Base-by-base conservation (phyloP, 495 filamentous ascomycete species). In the Penicillium antarcticum region DNA sequence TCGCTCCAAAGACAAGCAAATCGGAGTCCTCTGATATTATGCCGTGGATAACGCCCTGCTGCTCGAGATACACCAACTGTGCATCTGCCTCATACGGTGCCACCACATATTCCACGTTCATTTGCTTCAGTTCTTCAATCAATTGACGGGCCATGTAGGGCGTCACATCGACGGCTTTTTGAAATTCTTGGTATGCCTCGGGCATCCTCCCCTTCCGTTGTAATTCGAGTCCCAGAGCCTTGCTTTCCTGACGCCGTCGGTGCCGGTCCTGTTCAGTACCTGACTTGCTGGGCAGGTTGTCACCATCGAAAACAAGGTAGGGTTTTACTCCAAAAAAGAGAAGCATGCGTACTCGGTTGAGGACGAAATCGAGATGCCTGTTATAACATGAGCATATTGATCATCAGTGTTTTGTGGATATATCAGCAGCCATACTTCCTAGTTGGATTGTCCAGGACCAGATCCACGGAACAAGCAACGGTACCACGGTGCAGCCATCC, bases 11-110 rank as follows among this genome's bases (percentile, higher is more conserved):
- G 2, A 97, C 95, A 17, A 99, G 70, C 44, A 99, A 73, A 71
- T 99, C 95, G 2, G 95, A 99, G 66, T 99, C 95, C 60, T 99
- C 95, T 0, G 92, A 96, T 35, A 99, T 77, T 47, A 97, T 94
- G 2, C 89, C 95, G 53, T 83, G 74, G 55, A 96, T 88, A 36
- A 88, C 69, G 0, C 91, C 91, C 38, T 88, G 80, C 17, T 83
- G 83, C 67, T 99, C 95, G 10, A 99, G 75, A 60, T 97, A 99
- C 12, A 88, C 92, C 47, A 99, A 76, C 70, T 99, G 95, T 5
- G 94, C 87, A 70, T 99, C 95, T 7, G 95, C 95, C 73, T 99
- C 95, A 61, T 97, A 99, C 1, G 95, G 95, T 4, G 95, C 95
- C 26, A 99, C 95, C 33, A 97, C 79, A 61, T 96, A 97, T 50